These are phyloP conservation scores for Sporobolus alterniflorus DNA, from an alignment of 202 grass and related monocot species.

Conservation along the genomic window DNA sequence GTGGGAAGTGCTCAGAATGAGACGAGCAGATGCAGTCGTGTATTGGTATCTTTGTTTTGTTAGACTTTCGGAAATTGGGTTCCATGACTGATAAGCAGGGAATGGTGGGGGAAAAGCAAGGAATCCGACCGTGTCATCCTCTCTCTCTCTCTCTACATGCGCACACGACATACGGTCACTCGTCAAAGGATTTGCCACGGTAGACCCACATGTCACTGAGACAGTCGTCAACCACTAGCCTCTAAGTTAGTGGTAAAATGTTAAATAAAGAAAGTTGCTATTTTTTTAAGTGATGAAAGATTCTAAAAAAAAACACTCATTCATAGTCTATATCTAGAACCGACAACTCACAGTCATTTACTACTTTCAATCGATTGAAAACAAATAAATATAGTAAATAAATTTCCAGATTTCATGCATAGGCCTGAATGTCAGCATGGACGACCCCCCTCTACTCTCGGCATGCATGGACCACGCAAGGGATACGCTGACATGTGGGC, in stretches of 20 bases:
- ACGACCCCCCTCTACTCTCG: too few species aligned
- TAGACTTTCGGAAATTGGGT: neutral
- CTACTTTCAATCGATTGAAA: too few species aligned
- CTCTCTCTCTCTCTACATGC: too few species aligned
- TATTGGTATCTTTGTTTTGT: neutral
- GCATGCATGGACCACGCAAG: neutral
- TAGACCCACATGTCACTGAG: neutral
- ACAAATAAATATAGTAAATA: too few species aligned
- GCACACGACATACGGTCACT: neutral
- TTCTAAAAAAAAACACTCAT: too few species aligned
- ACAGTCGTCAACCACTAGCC: neutral
- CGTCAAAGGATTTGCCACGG: neutral
- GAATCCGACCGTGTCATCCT: neutral
- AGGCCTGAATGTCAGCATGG: too few species aligned
- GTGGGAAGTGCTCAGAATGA: neutral
- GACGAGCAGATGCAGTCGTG: neutral
- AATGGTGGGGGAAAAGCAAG: conserved; percentile 39
- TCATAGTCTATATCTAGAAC: too few species aligned
- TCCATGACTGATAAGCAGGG: conserved; percentile 28
- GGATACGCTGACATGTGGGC: neutral
- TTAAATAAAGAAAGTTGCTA: too few species aligned
- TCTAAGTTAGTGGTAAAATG: too few species aligned
- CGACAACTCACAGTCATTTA: too few species aligned
- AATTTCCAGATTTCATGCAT: too few species aligned
- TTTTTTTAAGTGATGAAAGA: too few species aligned